Conservation (phyloP, 768 basidiomycete genomes). For the Chalciporus pseudorubinellus region DNA sequence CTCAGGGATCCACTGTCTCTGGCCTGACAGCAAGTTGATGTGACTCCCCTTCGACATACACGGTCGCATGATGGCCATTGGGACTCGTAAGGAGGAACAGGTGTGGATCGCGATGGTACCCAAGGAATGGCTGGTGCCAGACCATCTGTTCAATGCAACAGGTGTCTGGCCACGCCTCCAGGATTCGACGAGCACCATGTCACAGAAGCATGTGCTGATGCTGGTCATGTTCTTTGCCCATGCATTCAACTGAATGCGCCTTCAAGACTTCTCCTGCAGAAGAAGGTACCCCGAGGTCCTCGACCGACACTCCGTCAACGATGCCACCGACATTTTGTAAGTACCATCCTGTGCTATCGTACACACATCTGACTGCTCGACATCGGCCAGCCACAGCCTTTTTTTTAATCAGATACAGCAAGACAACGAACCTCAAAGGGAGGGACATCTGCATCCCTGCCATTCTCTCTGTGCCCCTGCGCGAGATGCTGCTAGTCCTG, state of each 20-base stretch:
- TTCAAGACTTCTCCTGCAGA: not conserved
- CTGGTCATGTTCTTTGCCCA: not conserved
- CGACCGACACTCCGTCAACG: not conserved
- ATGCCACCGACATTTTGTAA: not conserved
- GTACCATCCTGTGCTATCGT: too few relatives aligned
- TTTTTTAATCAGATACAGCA: constrained; percentile 4
- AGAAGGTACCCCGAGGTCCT: not conserved
- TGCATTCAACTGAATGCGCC: not conserved
- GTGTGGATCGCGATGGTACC: not conserved
- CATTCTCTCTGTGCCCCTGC: not conserved
- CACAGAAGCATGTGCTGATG: not conserved
- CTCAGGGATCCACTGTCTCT: not conserved
- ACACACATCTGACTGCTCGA: too few relatives aligned
- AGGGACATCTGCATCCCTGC: constrained; percentile 1
- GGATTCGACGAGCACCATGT: not conserved
- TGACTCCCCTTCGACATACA: not conserved
- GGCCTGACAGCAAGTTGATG: not conserved
- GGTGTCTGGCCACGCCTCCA: not conserved
- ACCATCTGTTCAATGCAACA: not conserved
- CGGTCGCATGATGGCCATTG: not conserved
- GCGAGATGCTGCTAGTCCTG: not conserved
- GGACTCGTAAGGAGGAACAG: not conserved
- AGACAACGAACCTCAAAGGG: not conserved
- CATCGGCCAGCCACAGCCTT: too few relatives aligned
- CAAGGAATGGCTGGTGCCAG: not conserved